Evolutionary conservation across 164 flowering plant genomes (phyloP).

Genomic region (grape (Vitis vinifera)): DNA sequence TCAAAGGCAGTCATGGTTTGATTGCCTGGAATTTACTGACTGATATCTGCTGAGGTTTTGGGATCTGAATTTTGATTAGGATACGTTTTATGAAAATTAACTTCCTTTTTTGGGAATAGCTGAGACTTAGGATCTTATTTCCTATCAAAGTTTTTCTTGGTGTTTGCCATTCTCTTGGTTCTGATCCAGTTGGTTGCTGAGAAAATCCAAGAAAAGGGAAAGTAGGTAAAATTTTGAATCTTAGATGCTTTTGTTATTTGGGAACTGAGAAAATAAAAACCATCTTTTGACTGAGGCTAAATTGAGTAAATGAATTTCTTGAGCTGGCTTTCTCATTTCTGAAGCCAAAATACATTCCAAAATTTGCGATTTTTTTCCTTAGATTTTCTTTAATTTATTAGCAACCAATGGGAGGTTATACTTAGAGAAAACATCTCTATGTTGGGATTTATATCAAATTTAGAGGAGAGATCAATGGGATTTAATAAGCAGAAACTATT

Average conservation of each 20-base stretch:
- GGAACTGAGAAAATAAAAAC: not conserved
- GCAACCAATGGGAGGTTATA: too few species aligned
- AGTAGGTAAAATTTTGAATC: not conserved
- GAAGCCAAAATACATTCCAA: not conserved
- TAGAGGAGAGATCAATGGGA: too few species aligned
- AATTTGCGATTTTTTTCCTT: not conserved
- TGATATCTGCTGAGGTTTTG: not conserved
- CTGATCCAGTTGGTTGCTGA: not conserved
- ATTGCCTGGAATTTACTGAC: not conserved
- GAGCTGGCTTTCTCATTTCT: not conserved
- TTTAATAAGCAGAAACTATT: too few species aligned
- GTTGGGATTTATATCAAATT: too few species aligned
- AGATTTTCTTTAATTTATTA: too few species aligned
- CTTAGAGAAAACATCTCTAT: too few species aligned
- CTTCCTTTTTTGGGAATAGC: not conserved
- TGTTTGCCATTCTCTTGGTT: not conserved
- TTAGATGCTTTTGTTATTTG: not conserved
- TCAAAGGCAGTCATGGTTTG: not conserved
- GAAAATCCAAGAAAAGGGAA: not conserved
- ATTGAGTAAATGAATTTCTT: not conserved
- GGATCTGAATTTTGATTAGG: not conserved
- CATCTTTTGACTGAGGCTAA: not conserved
- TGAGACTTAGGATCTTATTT: not conserved
- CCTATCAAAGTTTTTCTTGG: not conserved
- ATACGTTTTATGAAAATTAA: not conserved